Conservation (phyloP, 2,329 filamentous ascomycete genomes). For the Raffaelea deltoideospora region DNA sequence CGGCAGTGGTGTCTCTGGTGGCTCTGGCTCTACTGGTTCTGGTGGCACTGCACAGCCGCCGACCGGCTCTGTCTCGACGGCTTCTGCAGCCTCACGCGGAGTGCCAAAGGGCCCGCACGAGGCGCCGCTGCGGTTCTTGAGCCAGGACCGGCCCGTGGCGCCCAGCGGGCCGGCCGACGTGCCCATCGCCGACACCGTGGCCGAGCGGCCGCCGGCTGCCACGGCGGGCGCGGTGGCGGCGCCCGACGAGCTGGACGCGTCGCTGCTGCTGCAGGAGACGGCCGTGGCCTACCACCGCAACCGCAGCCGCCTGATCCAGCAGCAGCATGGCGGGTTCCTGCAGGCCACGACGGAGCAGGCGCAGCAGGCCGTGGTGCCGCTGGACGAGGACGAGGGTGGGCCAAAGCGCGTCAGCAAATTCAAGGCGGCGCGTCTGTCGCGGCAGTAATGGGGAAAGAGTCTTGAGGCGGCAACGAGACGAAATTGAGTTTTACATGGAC, state of each 20-base stretch:
- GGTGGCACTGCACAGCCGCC: no score
- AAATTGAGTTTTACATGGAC: no score
- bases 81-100: constrained; percentile 11
- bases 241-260: constrained; percentile 56
- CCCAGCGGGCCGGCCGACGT: constrained; percentile 31
- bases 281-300: constrained; percentile 69
- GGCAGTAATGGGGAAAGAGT: constrained; percentile 25
- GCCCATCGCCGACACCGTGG: constrained; percentile 43
- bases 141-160: constrained; percentile 15
- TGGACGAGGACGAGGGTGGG: constrained; percentile 51
- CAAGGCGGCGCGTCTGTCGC: constrained; percentile 51
- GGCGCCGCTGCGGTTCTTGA: constrained; percentile 23
- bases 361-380: constrained; percentile 50
- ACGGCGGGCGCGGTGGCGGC: constrained; percentile 17
- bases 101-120: constrained; percentile 28
- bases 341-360: no score
- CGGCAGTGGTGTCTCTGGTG: no score
- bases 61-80: neutral
- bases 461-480: no score
- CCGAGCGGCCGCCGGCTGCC: constrained; percentile 34
- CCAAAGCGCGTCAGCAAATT: constrained; percentile 55
- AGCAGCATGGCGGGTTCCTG: constrained; percentile 70
- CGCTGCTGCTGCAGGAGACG: constrained; percentile 60
- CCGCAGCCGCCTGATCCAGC: constrained; percentile 69
- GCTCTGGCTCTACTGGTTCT: no score